Evolutionary conservation across 2,329 filamentous ascomycete species (phyloP).

Genomic region (Pseudofabraea citricarpa): DNA sequence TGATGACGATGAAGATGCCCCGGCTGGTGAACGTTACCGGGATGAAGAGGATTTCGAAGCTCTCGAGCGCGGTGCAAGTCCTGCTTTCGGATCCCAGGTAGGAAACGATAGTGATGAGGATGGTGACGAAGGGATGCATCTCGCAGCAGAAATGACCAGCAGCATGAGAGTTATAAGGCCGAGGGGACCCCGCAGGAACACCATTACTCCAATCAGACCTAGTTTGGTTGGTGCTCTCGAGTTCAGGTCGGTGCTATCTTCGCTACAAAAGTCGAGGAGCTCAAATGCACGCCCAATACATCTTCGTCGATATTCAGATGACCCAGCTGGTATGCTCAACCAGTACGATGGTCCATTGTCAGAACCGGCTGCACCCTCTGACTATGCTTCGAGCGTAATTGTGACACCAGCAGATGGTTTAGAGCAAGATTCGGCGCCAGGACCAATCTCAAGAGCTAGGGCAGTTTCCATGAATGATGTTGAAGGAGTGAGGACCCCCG

Average conservation of each 20-base stretch:
- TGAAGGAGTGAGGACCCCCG: slow-evolving; percentile 4
- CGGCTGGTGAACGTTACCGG: slow-evolving; percentile 24
- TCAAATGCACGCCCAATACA: slow-evolving; percentile 66
- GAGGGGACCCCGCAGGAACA: slow-evolving; percentile 59
- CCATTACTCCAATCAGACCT: slow-evolving; percentile 81
- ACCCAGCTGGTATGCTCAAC: slow-evolving; percentile 25
- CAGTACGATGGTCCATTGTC: slow-evolving; percentile 36
- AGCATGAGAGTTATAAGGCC: slow-evolving; percentile 87
- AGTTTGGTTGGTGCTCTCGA: slow-evolving; percentile 91
- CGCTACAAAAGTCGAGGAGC: slow-evolving; percentile 76
- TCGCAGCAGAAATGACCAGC: slow-evolving; percentile 78
- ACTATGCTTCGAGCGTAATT: slow-evolving; percentile 30
- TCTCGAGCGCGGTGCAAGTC: slow-evolving; percentile 24
- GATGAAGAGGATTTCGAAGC: slow-evolving; percentile 25
- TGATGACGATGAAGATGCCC: slow-evolving; percentile 50
- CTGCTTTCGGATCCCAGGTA: slow-evolving; percentile 37
- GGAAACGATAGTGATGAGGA: slow-evolving; percentile 39
- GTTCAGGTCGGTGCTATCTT: slow-evolving; percentile 86
- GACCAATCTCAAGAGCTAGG: slow-evolving; percentile 15
- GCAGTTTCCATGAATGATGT: slow-evolving; percentile 28
- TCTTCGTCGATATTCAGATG: slow-evolving; percentile 65
- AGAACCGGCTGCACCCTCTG: slow-evolving; percentile 33
- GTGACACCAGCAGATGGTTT: slow-evolving; percentile 32
- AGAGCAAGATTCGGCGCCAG: slow-evolving; percentile 10
- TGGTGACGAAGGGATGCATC: slow-evolving; percentile 55